Evolutionary conservation across 2,329 filamentous ascomycete genomes (phyloP).

Genomic region (Talaromyces sp.): DNA sequence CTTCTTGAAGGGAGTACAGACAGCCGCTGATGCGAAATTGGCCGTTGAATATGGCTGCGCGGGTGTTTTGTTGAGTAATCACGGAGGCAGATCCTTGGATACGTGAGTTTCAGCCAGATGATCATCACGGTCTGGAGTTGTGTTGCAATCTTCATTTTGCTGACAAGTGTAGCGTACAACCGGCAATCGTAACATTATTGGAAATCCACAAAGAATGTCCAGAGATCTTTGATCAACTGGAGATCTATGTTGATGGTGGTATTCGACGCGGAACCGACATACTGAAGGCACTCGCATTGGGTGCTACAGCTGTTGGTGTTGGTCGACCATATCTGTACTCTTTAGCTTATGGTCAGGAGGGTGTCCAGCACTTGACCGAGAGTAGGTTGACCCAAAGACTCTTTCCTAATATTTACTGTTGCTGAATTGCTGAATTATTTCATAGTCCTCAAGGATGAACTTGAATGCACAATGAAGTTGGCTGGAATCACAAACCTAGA

Average conservation of each 20-base stretch:
- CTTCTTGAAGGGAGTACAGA: constrained; percentile 11
- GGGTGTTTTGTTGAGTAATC: constrained; percentile 36
- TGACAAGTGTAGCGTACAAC: constrained; percentile 20
- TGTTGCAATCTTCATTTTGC: too few relatives aligned
- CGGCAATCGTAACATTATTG: constrained; percentile 41
- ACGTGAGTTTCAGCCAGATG: constrained; percentile 22
- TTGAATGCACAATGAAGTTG: constrained; percentile 33
- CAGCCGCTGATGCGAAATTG: constrained; percentile 7
- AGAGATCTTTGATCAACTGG: constrained; percentile 20
- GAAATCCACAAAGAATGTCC: constrained; percentile 43
- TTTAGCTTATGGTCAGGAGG: constrained; percentile 15
- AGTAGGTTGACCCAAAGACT: neutral
- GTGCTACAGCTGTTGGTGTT: constrained; percentile 9
- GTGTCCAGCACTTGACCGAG: constrained; percentile 13
- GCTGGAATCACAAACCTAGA: constrained; percentile 26
- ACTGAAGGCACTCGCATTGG: constrained; percentile 9
- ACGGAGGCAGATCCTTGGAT: constrained; percentile 46
- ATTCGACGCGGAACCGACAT: constrained; percentile 14
- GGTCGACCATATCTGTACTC: constrained; percentile 15
- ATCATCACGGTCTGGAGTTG: too few relatives aligned
- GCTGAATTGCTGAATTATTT: neutral
- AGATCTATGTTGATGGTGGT: constrained; percentile 12
- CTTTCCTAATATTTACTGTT: neutral
- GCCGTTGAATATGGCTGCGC: constrained; percentile 25
- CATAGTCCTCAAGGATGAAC: constrained; percentile 30